Evolutionary conservation across 208 protist genomes (phyloP), one percentile per base, ranked within the genome.

Genomic region (Trypanosomatidae sp.): DNA sequence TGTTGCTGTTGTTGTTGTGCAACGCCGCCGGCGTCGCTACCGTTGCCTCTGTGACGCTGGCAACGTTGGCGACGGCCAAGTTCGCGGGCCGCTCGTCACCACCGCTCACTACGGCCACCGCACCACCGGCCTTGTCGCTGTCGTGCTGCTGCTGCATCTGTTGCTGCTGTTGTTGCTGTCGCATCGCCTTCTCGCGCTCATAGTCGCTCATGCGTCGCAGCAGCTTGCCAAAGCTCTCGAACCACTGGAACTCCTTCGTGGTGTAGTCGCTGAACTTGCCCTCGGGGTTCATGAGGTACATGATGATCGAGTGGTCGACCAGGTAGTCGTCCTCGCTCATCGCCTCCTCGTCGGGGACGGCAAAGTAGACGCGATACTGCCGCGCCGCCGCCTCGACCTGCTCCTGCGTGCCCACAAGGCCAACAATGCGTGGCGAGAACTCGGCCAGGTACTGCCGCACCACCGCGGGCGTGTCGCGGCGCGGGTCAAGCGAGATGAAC

Each of bases 221-320:
- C 33, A 88, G 56, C 60, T 91, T 91, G 46, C 66, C 71, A 56
- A 77, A 81, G 56, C 71, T 83, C 56, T 93, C 75, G 47, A 83
- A 77, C 66, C 78, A 83, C 46, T 77, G 76, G 46, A 80, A 87
- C 48, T 89, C 79, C 61, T 92, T 90, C 26, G 79, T 86, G 18
- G 79, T 94, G 64, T 88, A 95, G 48, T 93, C 77, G 25, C 53
- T 62, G 49, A 96, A 96, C 18, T 83, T 66, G 6, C 92, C 92
- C 13, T 75, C 51, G 0, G 88, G 88, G 55, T 90, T 74, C 63
- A 97, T 74, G 10, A 97, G 58, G 51, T 96, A 97, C 61, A 75
- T 82, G 42, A 96, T 94, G 62, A 97, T 96, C 15, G 79, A 89
- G 66, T 98, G 95, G 51, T 98, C 95, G 0, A 98, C 74, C 2